Base-by-base conservation (phyloP, 441 rosid genomes). In the Populus hybrid region DNA sequence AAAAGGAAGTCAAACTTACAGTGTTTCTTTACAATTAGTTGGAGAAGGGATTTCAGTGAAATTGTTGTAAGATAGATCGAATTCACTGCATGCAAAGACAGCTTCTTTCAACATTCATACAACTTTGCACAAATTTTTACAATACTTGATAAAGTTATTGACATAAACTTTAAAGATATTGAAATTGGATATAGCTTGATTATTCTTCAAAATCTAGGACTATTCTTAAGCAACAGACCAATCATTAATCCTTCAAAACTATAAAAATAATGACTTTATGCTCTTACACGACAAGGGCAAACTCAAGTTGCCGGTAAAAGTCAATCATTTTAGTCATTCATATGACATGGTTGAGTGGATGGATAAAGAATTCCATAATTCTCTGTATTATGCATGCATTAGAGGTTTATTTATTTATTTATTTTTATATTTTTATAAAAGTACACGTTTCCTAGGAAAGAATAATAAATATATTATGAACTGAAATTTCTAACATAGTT, bases 51-150 rank as follows among this genome's bases (percentile, higher is more conserved):
- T 72, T 82, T 6, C 73, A 35, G 78, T 59, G 57, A 86, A 81
- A 30, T 76, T 84, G 70, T 86, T 86, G 75, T 79, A 86, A 64
- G 86, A 86, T 71, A 86, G 78, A 76, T 86, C 89, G 5, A 75
- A 38, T 42, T 20, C 32, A 28, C 87, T 84, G 85, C 71, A 77
- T 30, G 61, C 28, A 64, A 77, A 59, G 20, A 36, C 6, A 26
- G 11, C 73, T 68, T 34, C 14, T 50, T 59, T 59, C 64, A 59
- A 59, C 64, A 59, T 8, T 59, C 23, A 59, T 1, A n/a, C 4
- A 8, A 59, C 64, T 59, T 4, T 59, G 64, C 10, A 57, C 10
- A 57, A 7, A 57, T 20, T 57, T 20, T 57, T 57, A 57, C 10
- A 57, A 57, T 6, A 18, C 21, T 57, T 57, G 21, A 18, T 18